phyloP scores from a whole-genome alignment of 2,329 filamentous ascomycete genomes.

The Ophiobolus disseminans region DNA sequence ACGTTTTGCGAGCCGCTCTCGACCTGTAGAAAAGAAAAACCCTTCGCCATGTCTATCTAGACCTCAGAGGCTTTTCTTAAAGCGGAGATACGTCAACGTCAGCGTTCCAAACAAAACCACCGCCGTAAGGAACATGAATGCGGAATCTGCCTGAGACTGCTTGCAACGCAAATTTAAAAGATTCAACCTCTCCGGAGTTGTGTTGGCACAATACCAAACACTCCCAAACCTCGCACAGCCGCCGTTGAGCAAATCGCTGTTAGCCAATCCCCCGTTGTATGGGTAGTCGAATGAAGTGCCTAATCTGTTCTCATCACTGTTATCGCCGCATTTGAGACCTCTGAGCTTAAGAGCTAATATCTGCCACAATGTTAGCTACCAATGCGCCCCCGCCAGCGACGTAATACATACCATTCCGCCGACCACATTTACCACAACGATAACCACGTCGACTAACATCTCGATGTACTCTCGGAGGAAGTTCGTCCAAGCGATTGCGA shows the following conservation, averaged over 20 bases:
- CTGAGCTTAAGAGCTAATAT: slow-evolving; percentile 17
- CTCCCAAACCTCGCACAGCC: slow-evolving; percentile 2
- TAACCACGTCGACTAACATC: slow-evolving; percentile 19
- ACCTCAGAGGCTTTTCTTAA: slow-evolving; percentile 3
- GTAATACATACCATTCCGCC: slow-evolving; percentile 28
- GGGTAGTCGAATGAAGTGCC: background rate
- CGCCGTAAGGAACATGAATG: slow-evolving; percentile 27
- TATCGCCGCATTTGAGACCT: slow-evolving; percentile 10
- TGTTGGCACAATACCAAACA: background rate
- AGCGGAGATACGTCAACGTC: slow-evolving; percentile 10
- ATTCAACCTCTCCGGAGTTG: background rate
- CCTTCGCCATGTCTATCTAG: too few relatives aligned
- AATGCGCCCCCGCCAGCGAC: background rate
- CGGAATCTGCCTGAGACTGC: slow-evolving; percentile 18
- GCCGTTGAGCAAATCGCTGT: slow-evolving; percentile 26
- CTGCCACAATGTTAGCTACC: slow-evolving; percentile 3
- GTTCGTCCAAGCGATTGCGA: slow-evolving; percentile 18
- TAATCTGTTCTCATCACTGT: background rate
- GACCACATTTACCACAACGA: slow-evolving; percentile 22
- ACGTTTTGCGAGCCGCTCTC: too few relatives aligned
- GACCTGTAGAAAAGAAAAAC: too few relatives aligned
- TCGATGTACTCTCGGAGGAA: slow-evolving; percentile 23
- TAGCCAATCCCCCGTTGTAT: background rate
- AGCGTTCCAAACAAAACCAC: slow-evolving; percentile 8
- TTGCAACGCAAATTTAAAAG: slow-evolving; percentile 21